Evolutionary conservation across 2,329 filamentous ascomycete genomes (phyloP), one percentile per base, ranked within the genome.

Genomic region (Fonsecaea pedrosoi): DNA sequence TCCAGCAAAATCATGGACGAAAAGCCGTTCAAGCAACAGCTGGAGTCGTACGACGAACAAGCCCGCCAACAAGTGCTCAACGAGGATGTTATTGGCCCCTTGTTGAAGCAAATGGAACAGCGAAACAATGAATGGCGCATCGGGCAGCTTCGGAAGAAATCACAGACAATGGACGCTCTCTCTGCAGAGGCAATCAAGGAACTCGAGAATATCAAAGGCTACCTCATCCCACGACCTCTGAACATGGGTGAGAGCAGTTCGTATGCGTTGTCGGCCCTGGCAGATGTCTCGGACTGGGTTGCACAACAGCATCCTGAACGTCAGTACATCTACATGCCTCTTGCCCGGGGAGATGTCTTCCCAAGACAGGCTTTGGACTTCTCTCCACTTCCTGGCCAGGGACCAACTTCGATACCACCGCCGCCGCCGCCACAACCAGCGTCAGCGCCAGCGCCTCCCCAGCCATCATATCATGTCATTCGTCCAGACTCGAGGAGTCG

Each of bases 1-100:
- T 74, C 72, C 15, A 40, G 55, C n/a, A 64, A 55, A 35, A 70
- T 74, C 57, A 68, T 60, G 45, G 72, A 73, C 54, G 72, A 74
- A 56, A 72, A 72, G 48, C 55, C 71, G 8, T 72, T 71, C 66
- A 70, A 68, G 54, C 65, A 62, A 45, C 60, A 65, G 32, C 54
- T 71, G 10, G 54, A 64, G 32, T 67, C 67, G 10, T 71, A 68
- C 40, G 67, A 73, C 38, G 71, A 73, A 54, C 65, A 68, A 48
- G 71, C 67, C 15, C 63, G 67, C 21, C 70, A 70, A 54, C 59
- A 72, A 45, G 70, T 73, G 18, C 64, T 74, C 53, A 68, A 72
- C 13, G 68, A 72, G 55, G 72, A 74, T 13, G 62, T 74, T 57
- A 67, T 71, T 21, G 55, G 50, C n/a, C 72, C 72, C 25, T 63